A percentile compares a stretch with the other conserved stretches of the same genome.
These are phyloP conservation scores for Ustulina deusta DNA, from an alignment of 2,329 filamentous ascomycete species.

Conservation along the genomic window DNA sequence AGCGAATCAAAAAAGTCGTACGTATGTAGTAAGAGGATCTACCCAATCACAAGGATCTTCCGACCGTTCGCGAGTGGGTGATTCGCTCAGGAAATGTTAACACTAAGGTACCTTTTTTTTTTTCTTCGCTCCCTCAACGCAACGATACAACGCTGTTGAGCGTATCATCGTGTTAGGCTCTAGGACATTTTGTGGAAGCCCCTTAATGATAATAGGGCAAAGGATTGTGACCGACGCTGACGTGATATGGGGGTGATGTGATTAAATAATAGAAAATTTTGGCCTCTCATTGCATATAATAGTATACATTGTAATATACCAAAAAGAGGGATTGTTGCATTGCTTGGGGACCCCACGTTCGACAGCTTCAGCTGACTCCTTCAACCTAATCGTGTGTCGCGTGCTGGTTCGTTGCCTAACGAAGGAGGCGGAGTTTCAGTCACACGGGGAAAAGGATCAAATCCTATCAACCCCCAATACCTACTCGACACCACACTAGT, in stretches of 20 bases:
- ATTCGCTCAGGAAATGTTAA: conserved; percentile 1
- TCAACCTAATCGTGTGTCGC: conserved; percentile 36
- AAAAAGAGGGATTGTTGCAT: conserved; percentile 24
- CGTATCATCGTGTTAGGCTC: neutral
- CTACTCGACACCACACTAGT: too few species aligned
- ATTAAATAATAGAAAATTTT: conserved; percentile 13
- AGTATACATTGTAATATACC: too few species aligned
- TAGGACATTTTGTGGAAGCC: neutral
- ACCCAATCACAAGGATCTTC: conserved; percentile 10
- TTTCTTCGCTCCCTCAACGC: too few species aligned
- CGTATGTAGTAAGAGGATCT: conserved; percentile 9
- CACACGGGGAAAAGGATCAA: conserved; percentile 9
- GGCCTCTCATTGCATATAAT: neutral
- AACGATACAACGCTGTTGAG: neutral
- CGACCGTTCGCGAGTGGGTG: neutral
- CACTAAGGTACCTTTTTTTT: neutral
- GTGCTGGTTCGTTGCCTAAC: conserved; percentile 36
- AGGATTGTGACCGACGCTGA: conserved; percentile 31
- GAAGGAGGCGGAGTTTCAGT: conserved; percentile 24
- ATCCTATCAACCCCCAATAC: conserved; percentile 2
- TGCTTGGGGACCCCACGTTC: conserved; percentile 37
- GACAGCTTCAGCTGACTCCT: conserved; percentile 36
- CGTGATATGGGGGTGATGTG: conserved; percentile 36
- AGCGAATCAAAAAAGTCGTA: conserved; percentile 20
- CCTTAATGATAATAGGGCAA: conserved; percentile 15